A percentile compares a stretch with the other conserved stretches of the same genome.
These are phyloP conservation scores for Blastobotrys aristatus DNA, from an alignment of 1,139 yeast species.

Conservation along the genomic window DNA sequence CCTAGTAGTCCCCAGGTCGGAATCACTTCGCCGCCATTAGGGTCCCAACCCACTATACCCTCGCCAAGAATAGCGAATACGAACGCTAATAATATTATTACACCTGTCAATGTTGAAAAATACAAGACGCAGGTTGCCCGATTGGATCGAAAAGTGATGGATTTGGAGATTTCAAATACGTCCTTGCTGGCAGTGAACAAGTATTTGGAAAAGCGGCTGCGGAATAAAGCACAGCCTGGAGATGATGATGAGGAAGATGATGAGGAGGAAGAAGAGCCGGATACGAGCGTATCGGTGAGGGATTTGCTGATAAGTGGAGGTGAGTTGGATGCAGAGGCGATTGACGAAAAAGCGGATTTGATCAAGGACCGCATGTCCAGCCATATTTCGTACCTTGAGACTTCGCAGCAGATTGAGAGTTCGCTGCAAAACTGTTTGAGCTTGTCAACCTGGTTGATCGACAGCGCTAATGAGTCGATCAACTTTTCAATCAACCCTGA, in stretches of 20 bases:
- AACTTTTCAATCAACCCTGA: conserved; percentile 22
- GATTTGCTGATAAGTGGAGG: conserved; percentile 9
- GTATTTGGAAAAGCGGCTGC: conserved; percentile 26
- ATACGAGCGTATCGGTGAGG: background rate
- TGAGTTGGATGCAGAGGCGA: conserved; percentile 7
- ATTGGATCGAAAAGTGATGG: conserved; percentile 28
- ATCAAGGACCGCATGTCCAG: conserved; percentile 22
- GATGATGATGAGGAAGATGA: conserved; percentile 13
- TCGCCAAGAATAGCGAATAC: background rate
- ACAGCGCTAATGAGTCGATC: conserved; percentile 23
- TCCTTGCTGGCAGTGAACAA: conserved; percentile 29
- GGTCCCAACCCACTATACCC: background rate
- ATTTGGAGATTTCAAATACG: conserved; percentile 30
- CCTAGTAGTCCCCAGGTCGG: background rate
- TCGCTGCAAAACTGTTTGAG: conserved; percentile 23
- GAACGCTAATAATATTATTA: background rate
- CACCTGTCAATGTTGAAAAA: background rate
- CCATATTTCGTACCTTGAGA: conserved; percentile 24
- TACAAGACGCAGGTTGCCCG: conserved; percentile 19
- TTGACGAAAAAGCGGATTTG: conserved; percentile 17
- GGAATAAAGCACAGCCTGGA: conserved; percentile 17
- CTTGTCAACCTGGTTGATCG: conserved; percentile 22
- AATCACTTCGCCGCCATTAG: background rate
- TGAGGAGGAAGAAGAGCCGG: conserved; percentile 11
- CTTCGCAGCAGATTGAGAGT: conserved; percentile 22